Conservation (phyloP, 2,329 filamentous ascomycete species). For the Diaporthe ampelina region DNA sequence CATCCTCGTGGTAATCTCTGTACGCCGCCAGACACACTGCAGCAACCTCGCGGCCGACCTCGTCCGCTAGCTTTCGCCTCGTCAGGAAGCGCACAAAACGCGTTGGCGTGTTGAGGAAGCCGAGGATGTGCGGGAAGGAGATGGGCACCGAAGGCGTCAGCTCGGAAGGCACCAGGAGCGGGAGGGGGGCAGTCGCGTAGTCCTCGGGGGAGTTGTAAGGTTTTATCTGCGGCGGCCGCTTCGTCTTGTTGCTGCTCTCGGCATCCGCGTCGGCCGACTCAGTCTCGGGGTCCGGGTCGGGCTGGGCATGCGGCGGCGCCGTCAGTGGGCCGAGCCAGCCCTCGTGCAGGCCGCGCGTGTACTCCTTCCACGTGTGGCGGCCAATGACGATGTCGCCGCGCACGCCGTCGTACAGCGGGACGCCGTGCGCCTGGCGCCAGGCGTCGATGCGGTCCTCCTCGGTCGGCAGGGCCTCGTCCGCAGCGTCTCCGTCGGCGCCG, state of each 20-base stretch:
- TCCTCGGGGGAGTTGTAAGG: constrained; percentile 81
- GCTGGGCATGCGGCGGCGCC: constrained; percentile 61
- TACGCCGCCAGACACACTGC: constrained; percentile 79
- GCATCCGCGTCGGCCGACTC: constrained; percentile 46
- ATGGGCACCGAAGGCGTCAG: constrained; percentile 82
- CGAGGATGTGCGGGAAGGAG: constrained; percentile 89
- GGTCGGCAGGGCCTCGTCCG: constrained; percentile 62
- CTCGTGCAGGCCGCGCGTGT: constrained; percentile 91
- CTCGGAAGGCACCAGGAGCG: constrained; percentile 75
- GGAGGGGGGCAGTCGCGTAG: constrained; percentile 77
- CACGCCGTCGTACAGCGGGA: constrained; percentile 79
- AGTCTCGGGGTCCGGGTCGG: constrained; percentile 46
- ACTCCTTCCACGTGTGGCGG: constrained; percentile 97
- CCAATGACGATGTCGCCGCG: constrained; percentile 91
- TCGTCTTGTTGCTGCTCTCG: constrained; percentile 64
- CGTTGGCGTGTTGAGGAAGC: constrained; percentile 90
- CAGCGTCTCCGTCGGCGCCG: constrained; percentile 51
- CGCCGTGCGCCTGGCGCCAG: constrained; percentile 74
- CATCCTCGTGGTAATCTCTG: constrained; percentile 62
- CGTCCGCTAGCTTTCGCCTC: constrained; percentile 86
- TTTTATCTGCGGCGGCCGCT: constrained; percentile 72
- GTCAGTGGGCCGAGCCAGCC: constrained; percentile 93
- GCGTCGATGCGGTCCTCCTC: constrained; percentile 74
- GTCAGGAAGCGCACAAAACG: constrained; percentile 91
- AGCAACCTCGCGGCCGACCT: constrained; percentile 88